Base-by-base conservation (phyloP, 805 yeast species). In the Dipodascus geniculatus region DNA sequence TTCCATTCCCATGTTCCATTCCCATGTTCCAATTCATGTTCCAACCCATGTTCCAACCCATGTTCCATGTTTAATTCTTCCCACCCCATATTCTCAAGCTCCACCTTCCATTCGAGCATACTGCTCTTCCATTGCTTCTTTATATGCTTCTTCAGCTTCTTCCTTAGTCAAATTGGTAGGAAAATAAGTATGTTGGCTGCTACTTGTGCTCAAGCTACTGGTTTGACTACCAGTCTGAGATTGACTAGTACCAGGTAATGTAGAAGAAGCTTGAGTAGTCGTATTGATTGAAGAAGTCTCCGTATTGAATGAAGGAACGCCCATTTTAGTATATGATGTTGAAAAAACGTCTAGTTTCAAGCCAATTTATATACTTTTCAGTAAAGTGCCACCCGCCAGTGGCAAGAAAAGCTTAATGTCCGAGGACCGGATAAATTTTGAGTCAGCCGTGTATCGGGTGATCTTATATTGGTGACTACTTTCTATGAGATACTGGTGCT, bases 41-140 rank as follows among this genome's bases (percentile, higher is more conserved):
- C n/a, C n/a, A n/a, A n/a, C n/a, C n/a, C n/a, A n/a, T n/a, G n/a
- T n/a, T n/a, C n/a, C n/a, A n/a, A n/a, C n/a, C n/a, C n/a, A n/a
- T n/a, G n/a, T n/a, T n/a, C n/a, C n/a, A n/a, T n/a, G n/a, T n/a
- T n/a, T n/a, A n/a, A n/a, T n/a, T n/a, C n/a, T n/a, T n/a, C n/a
- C n/a, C n/a, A n/a, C n/a, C n/a, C n/a, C n/a, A n/a, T n/a, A n/a
- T n/a, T n/a, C n/a, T n/a, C 14, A 38, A 38, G 44, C 44, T 11
- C 44, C 44, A 38, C 44, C 44, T 17, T 38, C 44, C 44, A 38
- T 38, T n/a, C 44, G 44, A 6, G 44, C 44, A 38, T 38, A 38
- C 19, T 38, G 44, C 20, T 38, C 44, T 38, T 38, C 44, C 44
- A 38, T 38, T 14, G 44, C 44, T 38, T 38, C 44, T n/a, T n/a